Evolutionary conservation across 1,284 basidiomycete species (phyloP).

Genomic region (Athelia sp.): DNA sequence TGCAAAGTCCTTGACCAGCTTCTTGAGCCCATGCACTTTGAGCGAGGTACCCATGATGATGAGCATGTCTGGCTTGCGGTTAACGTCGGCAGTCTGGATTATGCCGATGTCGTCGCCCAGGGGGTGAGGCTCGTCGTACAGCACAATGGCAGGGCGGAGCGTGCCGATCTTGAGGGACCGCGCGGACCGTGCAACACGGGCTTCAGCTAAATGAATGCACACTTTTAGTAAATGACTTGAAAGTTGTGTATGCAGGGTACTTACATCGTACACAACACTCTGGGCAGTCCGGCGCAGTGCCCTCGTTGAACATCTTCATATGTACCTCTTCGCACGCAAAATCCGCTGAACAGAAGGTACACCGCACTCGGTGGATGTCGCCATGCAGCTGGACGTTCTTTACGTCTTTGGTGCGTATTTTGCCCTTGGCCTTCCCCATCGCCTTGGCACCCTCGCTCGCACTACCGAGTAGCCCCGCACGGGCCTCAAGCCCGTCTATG

Average conservation of each 20-base stretch:
- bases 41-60: slow-evolving; percentile 96
- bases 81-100: slow-evolving; percentile 70
- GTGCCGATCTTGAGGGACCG: slow-evolving; percentile 73
- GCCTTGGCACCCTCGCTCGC: slow-evolving; percentile 49
- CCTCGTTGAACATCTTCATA: slow-evolving; percentile 59
- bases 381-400: slow-evolving; percentile 91
- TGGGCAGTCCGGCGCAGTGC: slow-evolving; percentile 75
- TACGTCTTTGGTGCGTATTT: slow-evolving; percentile 62
- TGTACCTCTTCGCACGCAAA: slow-evolving; percentile 63
- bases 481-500: slow-evolving; percentile 88
- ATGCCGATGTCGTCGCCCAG: slow-evolving; percentile 81
- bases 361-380: slow-evolving; percentile 84
- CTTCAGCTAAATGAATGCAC: slow-evolving; percentile 48
- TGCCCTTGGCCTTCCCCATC: slow-evolving; percentile 57
- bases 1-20: slow-evolving; percentile 91
- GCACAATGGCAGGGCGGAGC: slow-evolving; percentile 83
- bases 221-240: slow-evolving; percentile 5
- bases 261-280: slow-evolving; percentile 76
- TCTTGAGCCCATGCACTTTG: slow-evolving; percentile 91
- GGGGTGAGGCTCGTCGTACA: slow-evolving; percentile 89
- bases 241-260: slow-evolving; percentile 23
- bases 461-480: slow-evolving; percentile 68
- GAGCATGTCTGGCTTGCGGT: slow-evolving; percentile 81
- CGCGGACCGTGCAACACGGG: slow-evolving; percentile 75
- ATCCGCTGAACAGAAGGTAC: slow-evolving; percentile 75